Evolutionary conservation across 345 rosid species (phyloP).

Genomic region (Arabis alpina): DNA sequence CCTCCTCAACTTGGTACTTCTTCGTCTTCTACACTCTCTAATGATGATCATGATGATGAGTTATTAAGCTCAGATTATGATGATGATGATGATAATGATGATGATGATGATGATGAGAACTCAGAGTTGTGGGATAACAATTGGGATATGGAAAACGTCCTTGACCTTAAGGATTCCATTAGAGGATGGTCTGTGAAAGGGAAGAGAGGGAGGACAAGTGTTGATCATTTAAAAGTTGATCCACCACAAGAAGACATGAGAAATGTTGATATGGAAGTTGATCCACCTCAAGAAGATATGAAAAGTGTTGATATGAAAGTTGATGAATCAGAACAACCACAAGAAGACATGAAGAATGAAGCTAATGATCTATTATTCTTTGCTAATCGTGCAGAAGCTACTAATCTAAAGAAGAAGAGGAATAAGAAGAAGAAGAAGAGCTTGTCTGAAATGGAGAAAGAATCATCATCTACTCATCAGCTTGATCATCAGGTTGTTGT

Average conservation of each 20-base stretch:
- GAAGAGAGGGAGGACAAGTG: slow-evolving; percentile 46
- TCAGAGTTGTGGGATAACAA: slow-evolving; percentile 26
- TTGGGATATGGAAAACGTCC: slow-evolving; percentile 18
- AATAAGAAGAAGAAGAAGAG: slow-evolving; percentile 44
- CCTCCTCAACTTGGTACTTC: slow-evolving; percentile 40
- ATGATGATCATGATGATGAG: slow-evolving; percentile 39
- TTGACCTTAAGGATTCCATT: slow-evolving; percentile 41
- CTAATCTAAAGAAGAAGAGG: slow-evolving; percentile 15
- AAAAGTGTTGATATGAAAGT: slow-evolving; percentile 3
- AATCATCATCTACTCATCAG: slow-evolving; percentile 23
- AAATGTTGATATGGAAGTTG: slow-evolving; percentile 1
- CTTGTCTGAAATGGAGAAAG: slow-evolving; percentile 49
- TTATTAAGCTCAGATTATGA: slow-evolving; percentile 33
- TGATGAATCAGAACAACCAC: slow-evolving; percentile 13
- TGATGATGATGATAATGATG: slow-evolving; percentile 19
- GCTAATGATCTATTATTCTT: slow-evolving; percentile 43
- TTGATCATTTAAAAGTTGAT: slow-evolving; percentile 21
- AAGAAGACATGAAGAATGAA: slow-evolving; percentile 31
- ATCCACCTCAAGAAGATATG: slow-evolving; percentile 17
- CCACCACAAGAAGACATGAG: slow-evolving; percentile 19
- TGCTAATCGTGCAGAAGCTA: slow-evolving; percentile 40
- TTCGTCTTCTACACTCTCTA: slow-evolving; percentile 43
- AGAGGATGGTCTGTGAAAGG: slow-evolving; percentile 47
- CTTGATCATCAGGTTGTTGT: slow-evolving; percentile 16
- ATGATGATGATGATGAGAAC: slow-evolving; percentile 32